These are phyloP conservation scores for Penicillium lividum DNA, from an alignment of 495 filamentous ascomycete species.

Conservation along the genomic window DNA sequence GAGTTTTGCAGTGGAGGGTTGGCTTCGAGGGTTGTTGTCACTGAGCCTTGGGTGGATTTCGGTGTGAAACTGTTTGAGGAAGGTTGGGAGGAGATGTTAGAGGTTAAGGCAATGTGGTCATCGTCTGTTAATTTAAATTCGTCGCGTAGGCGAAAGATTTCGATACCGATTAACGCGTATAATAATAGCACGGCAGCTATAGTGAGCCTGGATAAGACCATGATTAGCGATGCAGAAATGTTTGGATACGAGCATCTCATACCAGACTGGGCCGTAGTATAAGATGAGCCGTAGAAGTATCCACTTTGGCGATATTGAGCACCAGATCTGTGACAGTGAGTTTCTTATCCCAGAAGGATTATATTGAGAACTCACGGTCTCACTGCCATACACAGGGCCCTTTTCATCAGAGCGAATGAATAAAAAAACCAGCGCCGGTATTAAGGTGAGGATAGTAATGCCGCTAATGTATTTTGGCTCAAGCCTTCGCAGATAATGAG, in stretches of 20 bases:
- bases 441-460: slow-evolving; percentile 40
- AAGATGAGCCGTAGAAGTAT: slow-evolving; percentile 43
- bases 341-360: not conserved
- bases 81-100: not conserved
- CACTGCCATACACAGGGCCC: slow-evolving; percentile 46
- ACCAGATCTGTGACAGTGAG: slow-evolving; percentile 39
- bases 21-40: slow-evolving; percentile 17
- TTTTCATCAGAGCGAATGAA: slow-evolving; percentile 39
- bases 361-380: slow-evolving; percentile 31
- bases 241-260: not conserved
- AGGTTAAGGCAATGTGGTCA: slow-evolving; percentile 30
- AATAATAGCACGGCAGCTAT: slow-evolving; percentile 40
- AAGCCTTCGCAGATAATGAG: slow-evolving; percentile 36
- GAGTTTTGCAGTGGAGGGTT: not conserved
- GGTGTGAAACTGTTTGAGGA: slow-evolving; percentile 10
- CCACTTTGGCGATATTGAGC: slow-evolving; percentile 48
- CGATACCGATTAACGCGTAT: slow-evolving; percentile 42
- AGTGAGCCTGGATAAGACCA: slow-evolving; percentile 31
- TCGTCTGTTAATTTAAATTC: slow-evolving; percentile 37
- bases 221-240: not conserved
- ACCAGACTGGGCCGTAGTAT: slow-evolving; percentile 52
- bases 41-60: slow-evolving; percentile 15
- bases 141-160: slow-evolving; percentile 41
- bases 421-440: slow-evolving; percentile 45
- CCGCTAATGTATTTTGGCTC: slow-evolving; percentile 42